Conservation (phyloP, 176 grass and related monocot genomes). For the Paspalum vaginatum region DNA sequence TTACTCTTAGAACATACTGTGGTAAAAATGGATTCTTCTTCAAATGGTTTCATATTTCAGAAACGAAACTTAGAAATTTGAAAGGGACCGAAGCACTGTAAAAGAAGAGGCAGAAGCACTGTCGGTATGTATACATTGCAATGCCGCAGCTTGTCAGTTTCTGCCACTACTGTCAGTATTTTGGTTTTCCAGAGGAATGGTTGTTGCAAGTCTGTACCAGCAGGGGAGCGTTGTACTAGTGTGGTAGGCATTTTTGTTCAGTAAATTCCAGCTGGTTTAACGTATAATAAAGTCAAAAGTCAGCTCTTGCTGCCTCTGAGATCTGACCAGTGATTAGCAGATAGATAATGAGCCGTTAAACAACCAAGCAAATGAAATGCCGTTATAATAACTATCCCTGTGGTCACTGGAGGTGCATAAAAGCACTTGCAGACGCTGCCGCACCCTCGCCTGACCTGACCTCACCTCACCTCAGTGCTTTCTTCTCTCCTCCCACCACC, state of each 20-base stretch:
- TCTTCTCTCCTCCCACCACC: background rate
- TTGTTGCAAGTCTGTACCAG: slow-evolving; percentile 1
- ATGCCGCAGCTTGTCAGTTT: background rate
- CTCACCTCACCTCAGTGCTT: slow-evolving; percentile 3
- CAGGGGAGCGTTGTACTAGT: background rate
- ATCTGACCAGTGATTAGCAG: slow-evolving; percentile 3
- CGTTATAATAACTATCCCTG: background rate
- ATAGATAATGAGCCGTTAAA: background rate
- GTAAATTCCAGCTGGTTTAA: slow-evolving; percentile 4
- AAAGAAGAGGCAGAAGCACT: background rate
- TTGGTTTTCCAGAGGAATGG: background rate
- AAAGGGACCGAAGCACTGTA: background rate
- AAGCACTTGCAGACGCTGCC: slow-evolving; percentile 8
- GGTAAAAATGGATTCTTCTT: background rate
- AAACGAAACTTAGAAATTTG: background rate
- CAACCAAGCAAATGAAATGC: background rate
- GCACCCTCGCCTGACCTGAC: background rate
- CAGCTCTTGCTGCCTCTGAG: slow-evolving; percentile 20
- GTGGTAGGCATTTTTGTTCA: background rate
- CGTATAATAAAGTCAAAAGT: slow-evolving; percentile 25
- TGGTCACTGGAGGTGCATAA: slow-evolving; percentile 25
- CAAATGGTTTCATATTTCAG: background rate
- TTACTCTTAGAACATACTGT: background rate
- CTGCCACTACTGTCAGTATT: slow-evolving; percentile 1
- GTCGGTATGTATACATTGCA: background rate